Conservation (phyloP, 2,329 filamentous ascomycete species). For the Tricladium varicosporioides region DNA sequence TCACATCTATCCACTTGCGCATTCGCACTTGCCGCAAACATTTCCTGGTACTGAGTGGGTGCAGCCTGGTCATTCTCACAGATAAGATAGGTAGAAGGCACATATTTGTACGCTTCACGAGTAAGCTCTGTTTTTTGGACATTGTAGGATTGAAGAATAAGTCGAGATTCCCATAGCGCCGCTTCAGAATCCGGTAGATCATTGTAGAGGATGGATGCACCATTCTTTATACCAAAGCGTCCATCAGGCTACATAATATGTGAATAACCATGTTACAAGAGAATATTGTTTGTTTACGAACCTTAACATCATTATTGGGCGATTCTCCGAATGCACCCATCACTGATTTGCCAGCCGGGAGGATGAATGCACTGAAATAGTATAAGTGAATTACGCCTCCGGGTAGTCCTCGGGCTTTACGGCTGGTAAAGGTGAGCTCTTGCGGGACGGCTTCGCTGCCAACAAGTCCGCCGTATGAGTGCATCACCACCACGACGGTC, state of each 20-base stretch:
- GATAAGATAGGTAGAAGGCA: conserved; percentile 6
- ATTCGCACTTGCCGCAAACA: conserved; percentile 1
- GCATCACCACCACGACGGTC: conserved; percentile 4
- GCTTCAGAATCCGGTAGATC: conserved; percentile 4
- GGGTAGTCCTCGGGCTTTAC: conserved; percentile 1
- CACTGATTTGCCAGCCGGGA: conserved; percentile 2
- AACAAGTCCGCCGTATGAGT: conserved; percentile 10
- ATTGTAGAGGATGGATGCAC: conserved; percentile 3
- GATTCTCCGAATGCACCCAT: conserved; percentile 8
- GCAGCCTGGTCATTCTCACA: conserved; percentile 10
- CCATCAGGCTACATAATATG: background rate
- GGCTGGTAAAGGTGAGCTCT: conserved; percentile 4
- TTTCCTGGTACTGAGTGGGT: conserved; percentile 3
- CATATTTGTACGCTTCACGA: conserved; percentile 8
- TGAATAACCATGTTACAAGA: background rate
- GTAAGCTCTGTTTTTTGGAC: conserved; percentile 14
- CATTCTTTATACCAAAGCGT: background rate
- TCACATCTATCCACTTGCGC: background rate
- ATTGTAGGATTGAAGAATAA: conserved; percentile 33
- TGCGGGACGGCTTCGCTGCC: conserved; percentile 12
- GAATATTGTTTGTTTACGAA: background rate
- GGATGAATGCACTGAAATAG: conserved; percentile 9
- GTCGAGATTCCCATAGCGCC: conserved; percentile 1
- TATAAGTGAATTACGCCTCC: conserved; percentile 11
- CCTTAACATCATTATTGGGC: conserved; percentile 3